phyloP scores from a whole-genome alignment of 768 basidiomycete genomes.

The Mycena alexandri region DNA sequence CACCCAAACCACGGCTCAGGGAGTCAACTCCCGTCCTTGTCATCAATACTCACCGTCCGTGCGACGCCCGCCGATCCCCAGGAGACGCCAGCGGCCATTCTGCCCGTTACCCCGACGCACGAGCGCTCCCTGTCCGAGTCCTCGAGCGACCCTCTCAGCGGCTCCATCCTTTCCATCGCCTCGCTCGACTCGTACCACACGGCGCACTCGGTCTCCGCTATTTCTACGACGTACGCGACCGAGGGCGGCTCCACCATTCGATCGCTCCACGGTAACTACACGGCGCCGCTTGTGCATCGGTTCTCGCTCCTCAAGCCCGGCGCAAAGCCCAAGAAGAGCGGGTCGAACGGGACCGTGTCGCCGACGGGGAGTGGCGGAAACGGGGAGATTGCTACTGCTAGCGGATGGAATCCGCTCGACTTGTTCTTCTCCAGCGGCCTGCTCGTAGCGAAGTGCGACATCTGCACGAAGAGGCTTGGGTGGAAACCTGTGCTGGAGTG shows the following conservation, averaged over 20 bases:
- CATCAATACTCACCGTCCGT: conserved; percentile 80
- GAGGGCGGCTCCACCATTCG: conserved; percentile 82
- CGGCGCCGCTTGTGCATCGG: conserved; percentile 76
- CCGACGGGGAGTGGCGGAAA: conserved; percentile 46
- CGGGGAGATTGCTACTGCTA: conserved; percentile 42
- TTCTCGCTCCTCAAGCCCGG: conserved; percentile 91
- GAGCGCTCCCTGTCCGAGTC: conserved; percentile 42
- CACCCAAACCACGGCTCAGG: conserved; percentile 56
- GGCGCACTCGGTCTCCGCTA: conserved; percentile 63
- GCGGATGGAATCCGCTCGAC: conserved; percentile 83
- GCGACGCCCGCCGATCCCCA: conserved; percentile 63
- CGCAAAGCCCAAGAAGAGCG: conserved; percentile 63
- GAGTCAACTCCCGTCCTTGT: conserved; percentile 65
- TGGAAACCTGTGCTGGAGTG: conserved; percentile 90
- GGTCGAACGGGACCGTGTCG: conserved; percentile 50
- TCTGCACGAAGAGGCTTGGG: conserved; percentile 85
- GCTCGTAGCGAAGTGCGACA: conserved; percentile 82
- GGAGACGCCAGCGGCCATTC: conserved; percentile 53
- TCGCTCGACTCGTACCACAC: conserved; percentile 77
- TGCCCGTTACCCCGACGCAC: conserved; percentile 49
- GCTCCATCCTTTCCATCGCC: conserved; percentile 68
- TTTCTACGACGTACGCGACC: conserved; percentile 73
- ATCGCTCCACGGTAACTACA: conserved; percentile 55
- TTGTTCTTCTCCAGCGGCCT: conserved; percentile 82
- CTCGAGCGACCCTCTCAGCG: conserved; percentile 54